Conservation (phyloP, 2,329 filamentous ascomycete species). For the Fusarium sp. region DNA sequence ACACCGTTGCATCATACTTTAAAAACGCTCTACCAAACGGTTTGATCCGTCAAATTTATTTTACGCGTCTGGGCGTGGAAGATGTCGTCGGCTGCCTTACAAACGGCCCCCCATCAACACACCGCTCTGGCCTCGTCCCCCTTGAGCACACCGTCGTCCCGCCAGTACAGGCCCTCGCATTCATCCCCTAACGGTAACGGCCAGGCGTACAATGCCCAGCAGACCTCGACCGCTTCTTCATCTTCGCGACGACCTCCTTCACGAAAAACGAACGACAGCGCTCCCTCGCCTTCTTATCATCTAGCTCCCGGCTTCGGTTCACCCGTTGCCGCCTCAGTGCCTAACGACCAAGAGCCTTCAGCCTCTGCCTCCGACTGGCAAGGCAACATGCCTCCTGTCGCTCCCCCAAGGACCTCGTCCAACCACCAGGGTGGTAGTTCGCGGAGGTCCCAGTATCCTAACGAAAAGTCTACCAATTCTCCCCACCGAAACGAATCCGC, state of each 20-base stretch:
- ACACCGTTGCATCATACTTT: constrained; percentile 20
- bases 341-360: constrained; percentile 55
- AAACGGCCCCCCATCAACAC: constrained; percentile 68
- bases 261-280: constrained; percentile 64
- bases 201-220: constrained; percentile 69
- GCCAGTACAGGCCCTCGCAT: constrained; percentile 64
- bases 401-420: constrained; percentile 85
- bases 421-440: constrained; percentile 62
- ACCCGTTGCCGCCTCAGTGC: constrained; percentile 57
- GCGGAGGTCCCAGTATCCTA: constrained; percentile 58
- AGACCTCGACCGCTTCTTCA: constrained; percentile 60
- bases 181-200: constrained; percentile 63
- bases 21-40: constrained; percentile 15
- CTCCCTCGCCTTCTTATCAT: constrained; percentile 52
- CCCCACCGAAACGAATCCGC: constrained; percentile 55
- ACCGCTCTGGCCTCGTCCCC: constrained; percentile 62
- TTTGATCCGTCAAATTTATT: constrained; percentile 15
- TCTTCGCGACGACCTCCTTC: constrained; percentile 65
- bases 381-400: constrained; percentile 75
- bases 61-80: constrained; percentile 47
- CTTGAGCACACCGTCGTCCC: constrained; percentile 61
- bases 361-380: constrained; percentile 62
- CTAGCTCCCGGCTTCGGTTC: constrained; percentile 60
- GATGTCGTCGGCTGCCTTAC: constrained; percentile 69
- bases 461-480: constrained; percentile 58